Evolutionary conservation across 108 stramenopile genomes (phyloP), one percentile per base, ranked within the genome.

Genomic region (Skeletonema tropicum): DNA sequence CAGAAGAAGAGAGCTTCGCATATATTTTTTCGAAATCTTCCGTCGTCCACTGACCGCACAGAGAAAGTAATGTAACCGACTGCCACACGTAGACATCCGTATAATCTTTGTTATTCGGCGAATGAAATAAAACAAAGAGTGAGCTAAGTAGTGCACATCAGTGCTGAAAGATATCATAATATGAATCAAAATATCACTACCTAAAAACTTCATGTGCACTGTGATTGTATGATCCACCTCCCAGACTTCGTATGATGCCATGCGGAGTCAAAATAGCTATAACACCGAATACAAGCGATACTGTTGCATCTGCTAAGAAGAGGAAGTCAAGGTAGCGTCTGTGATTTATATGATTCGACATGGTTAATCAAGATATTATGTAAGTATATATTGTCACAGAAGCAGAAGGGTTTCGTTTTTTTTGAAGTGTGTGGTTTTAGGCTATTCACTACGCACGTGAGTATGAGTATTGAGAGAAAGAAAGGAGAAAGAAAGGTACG

Each of bases 11-110:
- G 73, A 10, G 90, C 91, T 75, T 95, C 94, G 71, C 91, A 92
- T n/a, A 95, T 82, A 35, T 86, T 84, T 36, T 87, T 77, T 59
- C 94, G 90, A 71, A 95, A 92, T 59, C 78, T 74, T 7, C 94
- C 94, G 78, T 95, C 94, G 69, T 95, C 94, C 29, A 95, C 91
- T 21, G 69, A 52, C 30, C 94, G 66, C 10, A 88, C 77, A 72
- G 92, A 78, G 80, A 89, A 92, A 10, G 91, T 72, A 55, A 95
- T 95, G 90, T 90, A 92, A 3, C 94, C 94, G 49, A 89, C 80
- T 38, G 94, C 91, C 21, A 95, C 66, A 13, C 91, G 87, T 29
- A 95, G 62, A 66, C 94, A 95, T 0, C 89, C 94, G 66, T 95
- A 95, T 42, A 95, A 73, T 39, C 67, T 66, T 55, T 31, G 17